Conservation (phyloP, 2,329 filamentous ascomycete species). For the Aspergillus vadensis region DNA sequence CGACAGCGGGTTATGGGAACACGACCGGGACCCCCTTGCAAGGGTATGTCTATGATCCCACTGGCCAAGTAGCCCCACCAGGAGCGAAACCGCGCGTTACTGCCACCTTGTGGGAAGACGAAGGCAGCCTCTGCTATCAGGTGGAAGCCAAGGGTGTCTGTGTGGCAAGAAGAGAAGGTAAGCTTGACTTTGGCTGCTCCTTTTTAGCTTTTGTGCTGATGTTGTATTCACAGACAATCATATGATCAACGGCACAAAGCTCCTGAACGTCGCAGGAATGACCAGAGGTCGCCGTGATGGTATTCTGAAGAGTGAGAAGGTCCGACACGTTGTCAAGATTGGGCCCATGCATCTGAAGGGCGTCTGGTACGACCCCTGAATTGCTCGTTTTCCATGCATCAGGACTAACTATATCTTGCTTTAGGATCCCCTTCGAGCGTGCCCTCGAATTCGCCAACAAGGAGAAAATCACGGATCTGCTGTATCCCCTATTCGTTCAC, state of each 20-base stretch:
- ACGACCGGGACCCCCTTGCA: constrained; percentile 45
- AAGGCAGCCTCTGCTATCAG: constrained; percentile 95
- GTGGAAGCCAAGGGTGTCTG: constrained; percentile 96
- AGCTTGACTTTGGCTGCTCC: constrained; percentile 20
- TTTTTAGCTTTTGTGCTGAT: neutral
- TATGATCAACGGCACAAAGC: constrained; percentile 98
- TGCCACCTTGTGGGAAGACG: constrained; percentile 96
- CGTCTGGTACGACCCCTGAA: constrained; percentile 70
- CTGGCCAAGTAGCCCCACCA: constrained; percentile 87
- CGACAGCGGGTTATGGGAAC: constrained; percentile 44
- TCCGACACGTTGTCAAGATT: constrained; percentile 96
- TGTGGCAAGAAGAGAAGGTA: constrained; percentile 90
- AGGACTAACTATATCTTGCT: constrained; percentile 15
- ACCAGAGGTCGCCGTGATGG: constrained; percentile 92
- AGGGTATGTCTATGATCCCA: constrained; percentile 69
- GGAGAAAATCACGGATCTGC: constrained; percentile 94
- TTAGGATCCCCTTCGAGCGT: constrained; percentile 94
- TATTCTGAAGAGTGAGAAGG: constrained; percentile 96
- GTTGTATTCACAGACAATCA: constrained; percentile 72
- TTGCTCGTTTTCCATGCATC: too few species aligned
- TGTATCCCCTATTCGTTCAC: constrained; percentile 96
- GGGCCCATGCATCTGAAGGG: constrained; percentile 99
- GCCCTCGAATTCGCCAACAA: constrained; percentile 99
- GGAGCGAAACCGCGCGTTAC: constrained; percentile 97
- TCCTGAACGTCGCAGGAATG: constrained; percentile 97